Base-by-base conservation (phyloP, 768 basidiomycete species). In the Cystobasidium tubakii region DNA sequence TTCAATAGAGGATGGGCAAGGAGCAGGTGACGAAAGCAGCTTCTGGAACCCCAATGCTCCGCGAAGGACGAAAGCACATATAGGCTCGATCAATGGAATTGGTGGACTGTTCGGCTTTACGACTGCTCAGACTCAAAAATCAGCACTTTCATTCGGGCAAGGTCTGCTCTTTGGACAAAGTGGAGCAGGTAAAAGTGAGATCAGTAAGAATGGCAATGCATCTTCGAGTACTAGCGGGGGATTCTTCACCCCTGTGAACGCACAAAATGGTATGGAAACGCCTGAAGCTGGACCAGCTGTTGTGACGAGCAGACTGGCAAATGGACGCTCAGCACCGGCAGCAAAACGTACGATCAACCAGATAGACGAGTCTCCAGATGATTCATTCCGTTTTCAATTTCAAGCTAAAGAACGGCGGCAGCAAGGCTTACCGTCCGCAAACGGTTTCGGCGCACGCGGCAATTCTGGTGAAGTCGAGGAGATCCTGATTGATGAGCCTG, bases 231-330 rank as follows among this genome's bases (percentile, higher is more conserved):
- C 44, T 27, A 54, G 54, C n/a, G 50, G 25, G n/a, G 54, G 69
- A 12, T 71, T 71, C 29, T 71, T 71, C 36, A 71, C 69, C 9
- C 69, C 69, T 34, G 33, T 60, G 54, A 71, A 62, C 29, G 46
- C n/a, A 13, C 63, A 43, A 27, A 34, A 34, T 39, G 63, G 39
- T 39, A 21, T 31, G 2, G 63, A 34, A 27, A 34, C 31, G 44
- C 66, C 50, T 13, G 66, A 67, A 50, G 44, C 66, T 46, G 23
- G 25, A 43, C 19, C 66, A 71, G 23, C 69, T n/a, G 25, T 21
- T 6, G 34, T 71, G 29, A 31, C 57, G 12, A 60, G 29, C 54
- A 60, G 54, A 19, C 12, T 23, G 23, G 29, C 13, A 1, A 44
- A 46, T 65, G 69, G 54, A 36, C 27, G 69, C 6, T 1, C 54